Evolutionary conservation across 2,329 filamentous ascomycete species (phyloP), one percentile per base, ranked within the genome.

Genomic region (Diaporthe humulicola): DNA sequence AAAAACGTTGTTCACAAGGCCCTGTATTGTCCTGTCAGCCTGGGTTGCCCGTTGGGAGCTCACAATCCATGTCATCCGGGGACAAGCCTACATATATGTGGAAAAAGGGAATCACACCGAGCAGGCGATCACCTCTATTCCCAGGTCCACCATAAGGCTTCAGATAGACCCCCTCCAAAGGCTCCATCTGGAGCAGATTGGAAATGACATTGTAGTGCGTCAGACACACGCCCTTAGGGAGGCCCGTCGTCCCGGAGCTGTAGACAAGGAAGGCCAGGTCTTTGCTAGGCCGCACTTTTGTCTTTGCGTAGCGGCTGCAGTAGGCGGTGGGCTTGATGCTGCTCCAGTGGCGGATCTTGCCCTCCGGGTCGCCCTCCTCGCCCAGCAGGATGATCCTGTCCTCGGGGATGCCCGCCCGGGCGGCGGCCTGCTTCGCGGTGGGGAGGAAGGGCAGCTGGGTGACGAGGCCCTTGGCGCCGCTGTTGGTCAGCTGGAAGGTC

Each of bases 161-260:
- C 72, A 94, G 82, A 57, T 91, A 87, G 0, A 85, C 86, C 1
- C 84, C 86, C 74, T 95, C 93, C 6, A 88, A 85, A 36, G 84
- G 80, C 1, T 83, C 82, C 38, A 88, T 81, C 83, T 94, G 92
- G 40, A 90, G 78, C 9, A 92, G 81, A 82, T 98, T 98, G 75
- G 94, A 86, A 15, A 97, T 90, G 75, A 98, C 92, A 82, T 98
- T 98, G 77, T 86, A 83, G 83, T 98, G 96, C 10, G 91, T 93
- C 42, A 98, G 87, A 90, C 95, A 94, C 19, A 98, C 96, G 22
- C 96, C 96, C 84, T 98, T 98, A 0, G 96, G 96, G 69, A 95
- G 86, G 2, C 96, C 96, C 0, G 96, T 98, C 0, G 96, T 98
- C 10, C 96, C 96, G 10, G 93, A 96, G 67, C 93, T 95, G 83